Conservation (phyloP, 129 eudicot genomes). For the Flaveria bidentis region DNA sequence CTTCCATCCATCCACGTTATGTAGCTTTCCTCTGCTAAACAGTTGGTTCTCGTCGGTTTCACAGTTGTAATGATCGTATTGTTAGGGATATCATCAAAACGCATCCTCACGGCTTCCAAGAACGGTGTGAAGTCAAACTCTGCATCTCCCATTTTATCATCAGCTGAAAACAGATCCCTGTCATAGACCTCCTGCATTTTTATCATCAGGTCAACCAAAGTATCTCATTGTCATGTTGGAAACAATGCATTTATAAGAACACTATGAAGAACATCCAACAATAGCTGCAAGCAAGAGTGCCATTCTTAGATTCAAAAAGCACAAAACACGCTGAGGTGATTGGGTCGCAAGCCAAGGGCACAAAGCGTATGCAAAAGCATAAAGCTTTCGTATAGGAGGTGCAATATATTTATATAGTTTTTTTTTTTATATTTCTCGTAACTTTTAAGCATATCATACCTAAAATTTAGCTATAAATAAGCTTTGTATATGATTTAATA, state of each 20-base stretch:
- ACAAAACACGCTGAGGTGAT: no score
- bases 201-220: neutral
- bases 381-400: no score
- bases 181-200: constrained; percentile 55
- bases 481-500: no score
- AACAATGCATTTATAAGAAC: neutral
- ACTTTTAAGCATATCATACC: neutral
- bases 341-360: no score
- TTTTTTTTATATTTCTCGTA: no score
- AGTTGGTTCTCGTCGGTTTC: constrained; percentile 54
- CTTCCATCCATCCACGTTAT: constrained; percentile 48
- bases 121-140: constrained; percentile 58
- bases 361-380: no score
- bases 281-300: neutral
- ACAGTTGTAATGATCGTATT: constrained; percentile 48
- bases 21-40: constrained; percentile 62
- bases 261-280: neutral
- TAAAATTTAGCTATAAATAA: no score
- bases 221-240: neutral
- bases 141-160: constrained; percentile 76
- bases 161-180: constrained; percentile 46
- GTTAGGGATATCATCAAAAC: constrained; percentile 33
- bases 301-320: no score
- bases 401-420: no score
- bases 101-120: constrained; percentile 53